A percentile compares a stretch with the other conserved stretches of the same genome.
These are phyloP conservation scores for Penicillium longicatenatum DNA, from an alignment of 495 filamentous ascomycete genomes.

Conservation along the genomic window DNA sequence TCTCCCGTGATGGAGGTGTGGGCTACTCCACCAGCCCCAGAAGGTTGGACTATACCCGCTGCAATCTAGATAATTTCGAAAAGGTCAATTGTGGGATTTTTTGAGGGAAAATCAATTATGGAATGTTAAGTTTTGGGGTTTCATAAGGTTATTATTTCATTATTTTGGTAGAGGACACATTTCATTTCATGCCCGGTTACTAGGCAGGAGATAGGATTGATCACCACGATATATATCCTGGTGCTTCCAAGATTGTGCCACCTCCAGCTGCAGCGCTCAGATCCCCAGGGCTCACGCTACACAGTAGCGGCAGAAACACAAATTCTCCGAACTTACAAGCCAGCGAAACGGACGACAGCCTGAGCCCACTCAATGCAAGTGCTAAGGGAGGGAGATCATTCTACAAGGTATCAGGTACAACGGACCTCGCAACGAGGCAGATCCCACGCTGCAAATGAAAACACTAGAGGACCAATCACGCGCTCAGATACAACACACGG, in stretches of 20 bases:
- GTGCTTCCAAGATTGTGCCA: too few relatives aligned
- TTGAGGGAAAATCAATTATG: too few relatives aligned
- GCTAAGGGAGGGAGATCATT: constrained; percentile 4
- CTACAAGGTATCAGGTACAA: constrained; percentile 1
- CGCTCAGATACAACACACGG: neutral
- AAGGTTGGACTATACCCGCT: neutral
- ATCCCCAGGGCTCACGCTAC: neutral
- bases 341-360: neutral
- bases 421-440: neutral
- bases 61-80: too few relatives aligned
- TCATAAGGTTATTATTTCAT: too few relatives aligned
- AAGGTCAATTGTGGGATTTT: too few relatives aligned
- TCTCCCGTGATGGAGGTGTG: neutral
- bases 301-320: neutral
- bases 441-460: neutral
- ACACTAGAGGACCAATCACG: neutral
- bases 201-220: too few relatives aligned
- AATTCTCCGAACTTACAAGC: neutral
- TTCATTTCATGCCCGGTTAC: too few relatives aligned
- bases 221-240: too few relatives aligned
- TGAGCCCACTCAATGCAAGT: constrained; percentile 8
- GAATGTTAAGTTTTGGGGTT: too few relatives aligned
- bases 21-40: constrained; percentile 1
- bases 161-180: too few relatives aligned
- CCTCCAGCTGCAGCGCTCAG: neutral